phyloP scores from a whole-genome alignment of 2,329 filamentous ascomycete species.

The Neoscytalidium dimidiatum region DNA sequence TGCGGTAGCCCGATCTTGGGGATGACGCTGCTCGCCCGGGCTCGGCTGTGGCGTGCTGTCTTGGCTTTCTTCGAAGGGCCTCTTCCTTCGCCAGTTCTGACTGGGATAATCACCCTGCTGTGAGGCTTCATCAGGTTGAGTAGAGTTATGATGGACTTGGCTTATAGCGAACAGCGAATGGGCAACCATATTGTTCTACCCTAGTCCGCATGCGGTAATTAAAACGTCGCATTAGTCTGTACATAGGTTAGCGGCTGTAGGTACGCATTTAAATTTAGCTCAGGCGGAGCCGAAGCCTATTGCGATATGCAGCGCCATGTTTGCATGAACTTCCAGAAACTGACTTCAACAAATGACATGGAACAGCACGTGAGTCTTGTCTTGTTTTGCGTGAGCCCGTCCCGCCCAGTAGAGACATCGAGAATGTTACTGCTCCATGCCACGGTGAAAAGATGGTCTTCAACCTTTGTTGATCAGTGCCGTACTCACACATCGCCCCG shows the following conservation, averaged over 20 bases:
- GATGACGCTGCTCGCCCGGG: not conserved
- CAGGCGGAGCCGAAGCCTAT: not conserved
- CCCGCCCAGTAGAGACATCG: not conserved
- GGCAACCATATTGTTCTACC: not conserved
- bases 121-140: not conserved
- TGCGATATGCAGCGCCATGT: not conserved
- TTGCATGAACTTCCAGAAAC: not conserved
- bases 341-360: not conserved
- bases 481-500: not conserved
- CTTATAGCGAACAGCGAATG: not conserved
- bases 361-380: not conserved
- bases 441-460: not conserved
- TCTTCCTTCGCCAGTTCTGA: not conserved
- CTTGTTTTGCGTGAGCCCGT: not conserved
- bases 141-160: not conserved
- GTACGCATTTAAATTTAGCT: not conserved
- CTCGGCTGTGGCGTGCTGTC: not conserved
- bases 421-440: not conserved
- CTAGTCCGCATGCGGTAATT: not conserved
- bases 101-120: not conserved
- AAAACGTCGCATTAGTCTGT: not conserved
- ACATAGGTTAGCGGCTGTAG: not conserved
- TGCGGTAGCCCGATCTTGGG: not conserved
- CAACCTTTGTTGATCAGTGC: not conserved
- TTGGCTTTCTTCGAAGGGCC: not conserved